Percentiles rank a stretch among this genome's conserved stretches.
Conservation (phyloP, 1,284 basidiomycete species). For the Microbotryum scabiosae region DNA sequence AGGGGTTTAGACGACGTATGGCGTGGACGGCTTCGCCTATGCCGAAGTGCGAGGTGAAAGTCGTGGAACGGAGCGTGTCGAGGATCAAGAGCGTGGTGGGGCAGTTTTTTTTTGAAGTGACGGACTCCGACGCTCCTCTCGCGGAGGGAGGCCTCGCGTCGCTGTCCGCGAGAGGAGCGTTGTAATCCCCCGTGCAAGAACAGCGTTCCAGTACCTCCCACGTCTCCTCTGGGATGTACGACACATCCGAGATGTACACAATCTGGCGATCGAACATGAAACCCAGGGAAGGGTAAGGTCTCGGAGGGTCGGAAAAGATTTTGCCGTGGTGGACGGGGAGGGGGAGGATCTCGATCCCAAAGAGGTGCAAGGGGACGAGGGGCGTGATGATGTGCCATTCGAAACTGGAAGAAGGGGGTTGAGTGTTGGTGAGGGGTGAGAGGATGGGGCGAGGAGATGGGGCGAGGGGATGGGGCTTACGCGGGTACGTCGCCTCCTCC, state of each 20-base stretch:
- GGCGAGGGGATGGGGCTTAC: background rate
- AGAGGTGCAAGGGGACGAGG: slow-evolving; percentile 55
- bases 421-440: background rate
- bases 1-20: no score
- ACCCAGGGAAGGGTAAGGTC: slow-evolving; percentile 62
- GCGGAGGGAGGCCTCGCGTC: no score
- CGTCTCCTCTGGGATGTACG: slow-evolving; percentile 58
- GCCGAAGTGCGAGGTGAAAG: no score
- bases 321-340: slow-evolving; percentile 50
- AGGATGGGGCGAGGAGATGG: background rate
- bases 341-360: slow-evolving; percentile 56
- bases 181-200: no score
- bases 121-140: no score
- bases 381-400: slow-evolving; percentile 67
- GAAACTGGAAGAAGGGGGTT: slow-evolving; percentile 47
- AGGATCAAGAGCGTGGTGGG: no score
- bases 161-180: no score
- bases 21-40: no score
- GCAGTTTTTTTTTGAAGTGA: no score
- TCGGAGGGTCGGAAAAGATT: slow-evolving; percentile 40
- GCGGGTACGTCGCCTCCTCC: slow-evolving; percentile 61
- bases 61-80: no score
- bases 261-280: slow-evolving; percentile 55
- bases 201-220: slow-evolving; percentile 43
- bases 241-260: slow-evolving; percentile 57